These are phyloP conservation scores for Sporothrix pallida DNA, from an alignment of 2,329 filamentous ascomycete species.

Conservation along the genomic window DNA sequence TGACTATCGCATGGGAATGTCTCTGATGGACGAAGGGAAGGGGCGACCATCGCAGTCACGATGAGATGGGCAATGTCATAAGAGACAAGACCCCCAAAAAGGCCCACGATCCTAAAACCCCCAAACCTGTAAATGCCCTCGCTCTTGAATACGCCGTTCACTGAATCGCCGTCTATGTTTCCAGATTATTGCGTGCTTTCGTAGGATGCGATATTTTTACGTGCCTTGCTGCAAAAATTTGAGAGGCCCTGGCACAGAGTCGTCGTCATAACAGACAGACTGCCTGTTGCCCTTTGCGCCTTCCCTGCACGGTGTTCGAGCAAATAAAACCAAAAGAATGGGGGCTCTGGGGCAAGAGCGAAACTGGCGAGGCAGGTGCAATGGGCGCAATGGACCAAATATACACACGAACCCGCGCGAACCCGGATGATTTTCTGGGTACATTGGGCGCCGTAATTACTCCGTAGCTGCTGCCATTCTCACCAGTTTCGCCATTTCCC, in stretches of 20 bases:
- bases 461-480: constrained; percentile 10
- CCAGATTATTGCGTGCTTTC: constrained; percentile 8
- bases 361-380: neutral
- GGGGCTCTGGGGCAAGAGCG: constrained; percentile 11
- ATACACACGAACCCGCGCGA: constrained; percentile 18
- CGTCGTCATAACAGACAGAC: neutral
- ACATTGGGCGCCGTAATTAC: constrained; percentile 11
- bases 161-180: constrained; percentile 16
- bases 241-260: constrained; percentile 12
- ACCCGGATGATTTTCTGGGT: constrained; percentile 14
- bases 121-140: neutral
- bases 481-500: neutral
- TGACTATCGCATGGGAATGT: neutral
- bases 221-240: neutral
- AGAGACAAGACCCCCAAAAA: neutral
- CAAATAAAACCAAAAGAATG: constrained; percentile 12
- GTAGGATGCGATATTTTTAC: constrained; percentile 22
- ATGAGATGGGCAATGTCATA: neutral
- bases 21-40: constrained; percentile 21
- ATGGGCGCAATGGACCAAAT: constrained; percentile 1
- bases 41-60: constrained; percentile 6
- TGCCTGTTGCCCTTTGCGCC: neutral
- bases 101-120: neutral
- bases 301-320: constrained; percentile 4
- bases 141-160: constrained; percentile 20